Percentiles rank a stretch among this genome's conserved stretches.
Evolutionary conservation across 202 grass and related monocot species (phyloP).

Genomic region (Cymbopogon flexuosus): DNA sequence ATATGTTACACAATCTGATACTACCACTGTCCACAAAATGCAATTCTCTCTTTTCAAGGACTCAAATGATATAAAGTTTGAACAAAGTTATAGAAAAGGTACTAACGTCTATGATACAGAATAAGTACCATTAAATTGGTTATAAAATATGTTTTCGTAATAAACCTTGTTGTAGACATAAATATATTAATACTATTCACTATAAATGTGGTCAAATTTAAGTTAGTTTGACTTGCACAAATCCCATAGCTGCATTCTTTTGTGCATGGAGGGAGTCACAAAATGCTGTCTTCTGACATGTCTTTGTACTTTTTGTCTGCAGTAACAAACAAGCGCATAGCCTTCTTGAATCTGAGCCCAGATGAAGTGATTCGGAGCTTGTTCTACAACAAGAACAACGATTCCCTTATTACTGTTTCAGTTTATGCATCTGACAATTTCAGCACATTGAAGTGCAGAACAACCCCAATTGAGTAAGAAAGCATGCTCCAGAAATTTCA

Average conservation of each 20-base stretch:
- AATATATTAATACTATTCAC: too few relatives aligned
- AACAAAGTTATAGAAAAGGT: too few relatives aligned
- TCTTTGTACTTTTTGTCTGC: constrained; percentile 35
- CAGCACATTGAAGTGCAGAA: constrained; percentile 97
- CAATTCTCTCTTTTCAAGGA: too few relatives aligned
- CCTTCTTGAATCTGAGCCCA: constrained; percentile 88
- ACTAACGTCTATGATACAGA: too few relatives aligned
- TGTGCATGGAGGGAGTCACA: too few relatives aligned
- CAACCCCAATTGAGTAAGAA: constrained; percentile 93
- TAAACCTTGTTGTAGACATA: too few relatives aligned
- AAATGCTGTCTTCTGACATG: constrained; percentile 2
- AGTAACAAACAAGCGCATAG: constrained; percentile 87
- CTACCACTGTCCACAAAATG: too few relatives aligned
- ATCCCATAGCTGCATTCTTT: too few relatives aligned
- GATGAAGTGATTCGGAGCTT: constrained; percentile 99
- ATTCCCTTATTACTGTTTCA: constrained; percentile 96
- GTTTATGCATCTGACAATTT: constrained; percentile 96
- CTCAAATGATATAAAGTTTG: not conserved
- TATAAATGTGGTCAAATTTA: too few relatives aligned
- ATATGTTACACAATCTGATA: not conserved
- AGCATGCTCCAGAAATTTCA: constrained; percentile 4
- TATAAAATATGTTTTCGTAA: too few relatives aligned
- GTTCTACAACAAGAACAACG: constrained; percentile 99
- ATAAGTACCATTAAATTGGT: too few relatives aligned
- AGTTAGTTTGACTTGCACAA: too few relatives aligned